A percentile compares a stretch with the other conserved stretches of the same genome.
phyloP scores from a whole-genome alignment of 1,284 basidiomycete genomes.

The Xerocomus cyaneibrunnescens region DNA sequence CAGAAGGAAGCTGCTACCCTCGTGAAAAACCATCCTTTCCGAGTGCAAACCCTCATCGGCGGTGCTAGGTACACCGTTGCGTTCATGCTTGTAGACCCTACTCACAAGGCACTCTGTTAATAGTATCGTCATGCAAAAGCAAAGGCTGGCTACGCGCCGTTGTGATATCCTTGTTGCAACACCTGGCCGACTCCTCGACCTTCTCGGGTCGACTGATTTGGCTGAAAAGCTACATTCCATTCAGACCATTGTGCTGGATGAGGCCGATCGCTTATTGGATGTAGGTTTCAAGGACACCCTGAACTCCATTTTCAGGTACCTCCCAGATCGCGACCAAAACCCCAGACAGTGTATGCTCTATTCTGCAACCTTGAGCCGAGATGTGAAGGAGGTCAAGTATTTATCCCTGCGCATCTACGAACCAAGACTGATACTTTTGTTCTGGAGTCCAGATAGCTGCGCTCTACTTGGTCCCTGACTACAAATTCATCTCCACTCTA shows the following conservation, averaged over 20 bases:
- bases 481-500: conserved; percentile 64
- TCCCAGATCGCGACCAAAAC: conserved; percentile 40
- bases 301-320: conserved; percentile 69
- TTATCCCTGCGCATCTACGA: neutral
- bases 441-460: conserved; percentile 42
- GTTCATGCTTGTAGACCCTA: neutral
- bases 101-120: conserved; percentile 1
- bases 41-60: conserved; percentile 43
- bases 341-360: conserved; percentile 78
- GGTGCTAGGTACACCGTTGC: conserved; percentile 49
- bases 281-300: conserved; percentile 85
- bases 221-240: conserved; percentile 47
- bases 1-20: conserved; percentile 79
- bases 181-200: conserved; percentile 85
- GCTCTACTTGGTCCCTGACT: conserved; percentile 46
- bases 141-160: conserved; percentile 40
- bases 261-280: conserved; percentile 89
- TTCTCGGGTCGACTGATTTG: conserved; percentile 51
- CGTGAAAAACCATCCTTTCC: conserved; percentile 48
- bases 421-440: conserved; percentile 1
- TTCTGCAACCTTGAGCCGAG: conserved; percentile 60
- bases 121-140: conserved; percentile 37
- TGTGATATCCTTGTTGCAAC: conserved; percentile 87
- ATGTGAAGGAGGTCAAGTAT: conserved; percentile 37
- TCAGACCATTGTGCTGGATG: conserved; percentile 84